Conservation (phyloP, 2,329 filamentous ascomycete genomes). For the Aspergillus japonicus region DNA sequence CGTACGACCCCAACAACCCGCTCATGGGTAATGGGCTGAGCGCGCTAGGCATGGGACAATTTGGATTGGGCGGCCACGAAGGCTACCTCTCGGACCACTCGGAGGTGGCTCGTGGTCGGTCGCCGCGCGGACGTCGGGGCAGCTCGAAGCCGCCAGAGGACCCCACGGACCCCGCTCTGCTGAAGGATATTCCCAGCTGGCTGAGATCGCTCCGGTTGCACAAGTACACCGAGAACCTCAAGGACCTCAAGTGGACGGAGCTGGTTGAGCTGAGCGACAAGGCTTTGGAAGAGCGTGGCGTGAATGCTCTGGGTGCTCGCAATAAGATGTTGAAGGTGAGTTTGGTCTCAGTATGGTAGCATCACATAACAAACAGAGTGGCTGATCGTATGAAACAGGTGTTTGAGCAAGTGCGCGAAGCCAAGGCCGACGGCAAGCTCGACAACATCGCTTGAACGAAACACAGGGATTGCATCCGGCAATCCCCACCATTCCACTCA, state of each 20-base stretch:
- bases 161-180: constrained; percentile 82
- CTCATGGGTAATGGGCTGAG: constrained; percentile 70
- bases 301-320: constrained; percentile 89
- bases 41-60: constrained; percentile 68
- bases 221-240: constrained; percentile 98
- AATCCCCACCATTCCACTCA: constrained; percentile 2
- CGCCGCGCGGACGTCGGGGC: constrained; percentile 84
- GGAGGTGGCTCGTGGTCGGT: constrained; percentile 84
- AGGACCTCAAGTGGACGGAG: constrained; percentile 96
- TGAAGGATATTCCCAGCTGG: constrained; percentile 96
- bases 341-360: constrained; percentile 6
- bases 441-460: constrained; percentile 32
- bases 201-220: constrained; percentile 89
- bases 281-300: constrained; percentile 85
- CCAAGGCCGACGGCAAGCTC: constrained; percentile 71
- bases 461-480: constrained; percentile 12
- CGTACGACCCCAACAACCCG: constrained; percentile 74
- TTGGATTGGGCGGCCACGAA: constrained; percentile 69
- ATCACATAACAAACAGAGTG: neutral
- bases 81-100: constrained; percentile 93
- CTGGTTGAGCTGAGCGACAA: constrained; percentile 89
- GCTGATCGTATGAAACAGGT: constrained; percentile 52
- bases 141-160: constrained; percentile 98
- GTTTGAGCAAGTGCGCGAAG: constrained; percentile 91
- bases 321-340: constrained; percentile 95